phyloP scores from a whole-genome alignment of 106 monocot species.

The Triglochin maritima region DNA sequence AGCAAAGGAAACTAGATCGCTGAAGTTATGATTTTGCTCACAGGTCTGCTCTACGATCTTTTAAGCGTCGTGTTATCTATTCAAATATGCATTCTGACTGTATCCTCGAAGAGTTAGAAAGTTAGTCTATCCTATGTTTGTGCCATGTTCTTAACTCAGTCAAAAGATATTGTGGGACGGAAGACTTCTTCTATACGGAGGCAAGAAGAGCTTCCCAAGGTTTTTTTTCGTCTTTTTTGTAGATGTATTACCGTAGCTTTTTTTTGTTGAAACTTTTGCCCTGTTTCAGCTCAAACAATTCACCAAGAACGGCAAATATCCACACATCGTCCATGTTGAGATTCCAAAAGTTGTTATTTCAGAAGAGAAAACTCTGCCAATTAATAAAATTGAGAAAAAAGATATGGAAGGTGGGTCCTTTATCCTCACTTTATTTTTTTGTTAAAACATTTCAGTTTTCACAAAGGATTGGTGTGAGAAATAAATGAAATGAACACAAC shows the following conservation, averaged over 20 bases:
- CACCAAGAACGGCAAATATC: slow-evolving; percentile 39
- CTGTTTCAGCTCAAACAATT: slow-evolving; percentile 43
- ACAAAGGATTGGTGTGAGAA: not conserved
- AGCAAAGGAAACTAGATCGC: too few relatives aligned
- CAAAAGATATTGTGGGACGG: slow-evolving; percentile 78
- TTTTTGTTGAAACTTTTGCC: not conserved
- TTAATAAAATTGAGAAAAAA: slow-evolving; percentile 11
- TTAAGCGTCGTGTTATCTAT: slow-evolving; percentile 58
- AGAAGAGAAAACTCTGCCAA: slow-evolving; percentile 17
- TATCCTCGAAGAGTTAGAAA: slow-evolving; percentile 44
- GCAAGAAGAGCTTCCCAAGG: slow-evolving; percentile 72
- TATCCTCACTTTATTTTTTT: not conserved
- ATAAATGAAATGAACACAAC: not conserved
- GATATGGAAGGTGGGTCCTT: slow-evolving; percentile 60
- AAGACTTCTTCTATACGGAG: slow-evolving; percentile 72
- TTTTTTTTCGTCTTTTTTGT: slow-evolving; percentile 5
- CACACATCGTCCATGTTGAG: slow-evolving; percentile 59
- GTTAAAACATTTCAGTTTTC: not conserved
- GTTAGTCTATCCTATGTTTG: not conserved
- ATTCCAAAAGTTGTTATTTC: slow-evolving; percentile 21
- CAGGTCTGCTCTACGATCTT: slow-evolving; percentile 80
- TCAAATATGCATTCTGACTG: slow-evolving; percentile 66
- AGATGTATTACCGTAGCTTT: slow-evolving; percentile 1
- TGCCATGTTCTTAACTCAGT: slow-evolving; percentile 32
- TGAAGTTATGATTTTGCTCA: not conserved